Evolutionary conservation across 2,329 filamentous ascomycete genomes (phyloP).

Genomic region (Chaetomium sp.): DNA sequence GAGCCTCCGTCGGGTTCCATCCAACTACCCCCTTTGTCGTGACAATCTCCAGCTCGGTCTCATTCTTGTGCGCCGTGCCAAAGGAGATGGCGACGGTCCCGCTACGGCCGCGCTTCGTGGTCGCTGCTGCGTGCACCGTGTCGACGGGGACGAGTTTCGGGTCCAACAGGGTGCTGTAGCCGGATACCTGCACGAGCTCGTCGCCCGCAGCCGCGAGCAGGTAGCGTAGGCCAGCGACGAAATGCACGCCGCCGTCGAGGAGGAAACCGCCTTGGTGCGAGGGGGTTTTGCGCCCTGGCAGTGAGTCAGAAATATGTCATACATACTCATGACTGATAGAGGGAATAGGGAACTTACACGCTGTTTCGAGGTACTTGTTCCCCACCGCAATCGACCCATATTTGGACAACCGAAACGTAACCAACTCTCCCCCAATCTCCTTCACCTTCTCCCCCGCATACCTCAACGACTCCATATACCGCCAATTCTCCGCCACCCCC

Average conservation of each 20-base stretch:
- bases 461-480: constrained; percentile 42
- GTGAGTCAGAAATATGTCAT: neutral
- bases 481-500: constrained; percentile 66
- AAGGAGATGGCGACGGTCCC: constrained; percentile 27
- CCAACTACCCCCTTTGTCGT: constrained; percentile 27
- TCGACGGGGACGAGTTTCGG: constrained; percentile 58
- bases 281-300: constrained; percentile 57
- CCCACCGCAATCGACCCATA: constrained; percentile 37
- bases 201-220: constrained; percentile 46
- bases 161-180: constrained; percentile 49
- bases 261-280: constrained; percentile 70
- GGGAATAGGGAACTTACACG: constrained; percentile 28
- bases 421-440: constrained; percentile 26
- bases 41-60: constrained; percentile 23
- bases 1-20: constrained; percentile 23
- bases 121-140: constrained; percentile 51
- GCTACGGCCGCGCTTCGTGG: constrained; percentile 23
- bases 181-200: constrained; percentile 42
- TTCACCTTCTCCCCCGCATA: constrained; percentile 21
- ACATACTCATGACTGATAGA: neutral
- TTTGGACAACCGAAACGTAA: constrained; percentile 36
- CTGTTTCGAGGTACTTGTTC: constrained; percentile 45
- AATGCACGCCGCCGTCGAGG: constrained; percentile 71
- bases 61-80: constrained; percentile 28
- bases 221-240: constrained; percentile 54